Percentiles rank a stretch among this genome's conserved stretches.
Conservation (phyloP, 1,139 yeast species). For the Scheffersomyces cryptocercus region DNA sequence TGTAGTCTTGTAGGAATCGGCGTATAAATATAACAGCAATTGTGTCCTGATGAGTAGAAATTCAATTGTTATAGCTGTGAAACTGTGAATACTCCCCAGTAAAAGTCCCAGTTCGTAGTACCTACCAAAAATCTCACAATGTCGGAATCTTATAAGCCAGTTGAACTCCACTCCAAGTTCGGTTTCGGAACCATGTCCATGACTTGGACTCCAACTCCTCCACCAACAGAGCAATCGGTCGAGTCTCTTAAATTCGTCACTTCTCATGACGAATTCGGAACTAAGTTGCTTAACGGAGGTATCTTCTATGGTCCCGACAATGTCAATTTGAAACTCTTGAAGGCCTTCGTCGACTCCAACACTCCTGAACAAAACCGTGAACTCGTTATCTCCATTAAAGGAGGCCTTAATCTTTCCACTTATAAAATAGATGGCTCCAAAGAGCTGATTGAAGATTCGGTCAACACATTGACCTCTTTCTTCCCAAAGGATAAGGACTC, state of each 20-base stretch:
- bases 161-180: constrained; percentile 16
- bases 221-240: constrained; percentile 47
- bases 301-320: constrained; percentile 69
- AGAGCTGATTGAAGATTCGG: constrained; percentile 47
- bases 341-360: constrained; percentile 52
- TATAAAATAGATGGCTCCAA: constrained; percentile 51
- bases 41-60: too few relatives aligned
- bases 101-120: too few relatives aligned
- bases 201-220: constrained; percentile 53
- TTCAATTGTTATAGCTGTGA: too few relatives aligned
- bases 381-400: constrained; percentile 64
- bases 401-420: constrained; percentile 43
- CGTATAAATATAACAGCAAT: too few relatives aligned
- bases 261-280: constrained; percentile 40
- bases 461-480: constrained; percentile 47
- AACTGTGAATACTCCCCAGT: too few relatives aligned
- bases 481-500: constrained; percentile 43
- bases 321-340: constrained; percentile 50
- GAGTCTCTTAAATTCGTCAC: constrained; percentile 48
- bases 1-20: too few relatives aligned
- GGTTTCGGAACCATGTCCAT: constrained; percentile 70
- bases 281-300: constrained; percentile 68
- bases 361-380: constrained; percentile 55
- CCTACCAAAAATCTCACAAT: neutral
- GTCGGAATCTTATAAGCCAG: neutral